Evolutionary conservation across 805 yeast species (phyloP), one percentile per base, ranked within the genome.

Genomic region (Sugiyamaella marilandica): DNA sequence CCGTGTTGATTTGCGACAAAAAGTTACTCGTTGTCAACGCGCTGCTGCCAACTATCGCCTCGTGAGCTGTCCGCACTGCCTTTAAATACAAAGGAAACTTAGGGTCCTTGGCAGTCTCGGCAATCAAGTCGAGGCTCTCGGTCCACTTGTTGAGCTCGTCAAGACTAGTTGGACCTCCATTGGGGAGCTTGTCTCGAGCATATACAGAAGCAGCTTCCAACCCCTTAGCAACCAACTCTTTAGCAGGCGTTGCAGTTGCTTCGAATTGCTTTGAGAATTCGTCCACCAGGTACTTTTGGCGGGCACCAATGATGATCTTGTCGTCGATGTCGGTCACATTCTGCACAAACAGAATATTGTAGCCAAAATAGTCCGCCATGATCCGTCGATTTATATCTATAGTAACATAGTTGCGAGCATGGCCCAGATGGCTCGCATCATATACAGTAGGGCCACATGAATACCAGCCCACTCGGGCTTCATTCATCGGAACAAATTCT

Each of bases 301-400:
- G 84, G 2, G 97, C 98, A 55, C 97, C 85, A 41, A 94, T 72
- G 62, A 94, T 94, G 70, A 94, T 94, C 71, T 94, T 94, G 70
- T 94, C 99, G 69, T 94, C 99, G 55, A 94, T 90, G 69, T 94
- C 99, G n/a, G 99, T 94, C 54, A 94, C 97, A 66, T 94, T 94
- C 73, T 94, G 99, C 44, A 94, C 90, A 70, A 91, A 94, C 46
- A 76, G 78, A 43, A 94, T 80, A 60, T 88, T 83, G 71, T 88
- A 94, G 18, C 96, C 95, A 70, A 94, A 94, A 70, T 89, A 92
- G 69, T 92, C 88, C 68, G 85, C 89, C 59, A 94, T 67, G 48
- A 94, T 80, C 61, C 99, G 79, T 68, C 99, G 82, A 67, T 90
- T 87, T 66, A 94, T 89, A 69, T 94, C 99, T 50, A 87, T 87